Conservation (phyloP, 2,329 filamentous ascomycete genomes). For the Colletotrichum musicola region DNA sequence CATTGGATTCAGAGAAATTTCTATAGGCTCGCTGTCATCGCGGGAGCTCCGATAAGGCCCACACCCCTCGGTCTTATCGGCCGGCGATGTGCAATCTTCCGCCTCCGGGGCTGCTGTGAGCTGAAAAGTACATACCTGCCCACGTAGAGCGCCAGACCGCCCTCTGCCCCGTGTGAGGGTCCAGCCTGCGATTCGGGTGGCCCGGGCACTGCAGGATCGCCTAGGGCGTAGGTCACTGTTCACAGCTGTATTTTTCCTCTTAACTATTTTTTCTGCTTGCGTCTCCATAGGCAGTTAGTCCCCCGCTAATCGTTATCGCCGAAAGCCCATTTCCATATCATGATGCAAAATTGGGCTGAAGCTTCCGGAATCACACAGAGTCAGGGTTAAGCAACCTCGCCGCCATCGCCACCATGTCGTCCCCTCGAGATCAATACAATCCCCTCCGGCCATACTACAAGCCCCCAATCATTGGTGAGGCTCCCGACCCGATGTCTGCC, state of each 20-base stretch:
- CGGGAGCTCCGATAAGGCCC: slow-evolving; percentile 41
- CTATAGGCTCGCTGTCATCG: slow-evolving; percentile 22
- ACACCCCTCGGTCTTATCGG: slow-evolving; percentile 38
- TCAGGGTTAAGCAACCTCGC: slow-evolving; percentile 29
- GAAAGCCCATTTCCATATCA: slow-evolving; percentile 50
- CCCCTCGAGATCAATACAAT: slow-evolving; percentile 65
- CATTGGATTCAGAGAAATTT: slow-evolving; percentile 41
- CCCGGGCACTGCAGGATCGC: slow-evolving; percentile 5
- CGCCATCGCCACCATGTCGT: slow-evolving; percentile 54
- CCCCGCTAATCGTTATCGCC: slow-evolving; percentile 38
- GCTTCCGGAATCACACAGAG: slow-evolving; percentile 38
- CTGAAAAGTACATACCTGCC: too few relatives aligned
- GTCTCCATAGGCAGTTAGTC: neutral
- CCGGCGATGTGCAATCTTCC: slow-evolving; percentile 32
- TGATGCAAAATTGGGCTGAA: slow-evolving; percentile 37
- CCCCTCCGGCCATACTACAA: slow-evolving; percentile 79
- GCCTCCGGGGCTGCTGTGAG: slow-evolving; percentile 11
- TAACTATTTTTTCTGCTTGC: neutral
- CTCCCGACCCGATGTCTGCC: slow-evolving; percentile 51
- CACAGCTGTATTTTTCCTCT: neutral
- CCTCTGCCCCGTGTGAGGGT: neutral
- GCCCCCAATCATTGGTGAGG: slow-evolving; percentile 67
- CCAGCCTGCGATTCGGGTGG: neutral
- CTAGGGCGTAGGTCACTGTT: neutral
- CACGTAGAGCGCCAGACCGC: too few relatives aligned